Evolutionary conservation across 2,329 filamentous ascomycete species (phyloP).

Genomic region (Colletotrichum spaethianum): DNA sequence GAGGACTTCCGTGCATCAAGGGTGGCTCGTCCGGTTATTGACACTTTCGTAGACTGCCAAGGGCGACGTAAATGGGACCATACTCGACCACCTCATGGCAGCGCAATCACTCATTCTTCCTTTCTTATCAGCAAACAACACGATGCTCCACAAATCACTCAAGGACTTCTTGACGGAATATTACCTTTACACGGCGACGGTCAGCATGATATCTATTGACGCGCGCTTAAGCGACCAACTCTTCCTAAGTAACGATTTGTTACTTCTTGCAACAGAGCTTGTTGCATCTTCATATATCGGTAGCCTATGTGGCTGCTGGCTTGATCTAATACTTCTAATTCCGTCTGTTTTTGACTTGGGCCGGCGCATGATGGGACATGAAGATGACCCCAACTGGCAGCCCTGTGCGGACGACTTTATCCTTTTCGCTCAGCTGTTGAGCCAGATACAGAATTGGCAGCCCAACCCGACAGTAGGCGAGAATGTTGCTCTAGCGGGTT

Average conservation of each 20-base stretch:
- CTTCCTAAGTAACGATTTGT: slow-evolving; percentile 50
- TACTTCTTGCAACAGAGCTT: slow-evolving; percentile 48
- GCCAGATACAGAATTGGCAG: slow-evolving; percentile 57
- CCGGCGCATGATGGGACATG: slow-evolving; percentile 53
- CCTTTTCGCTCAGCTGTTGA: slow-evolving; percentile 59
- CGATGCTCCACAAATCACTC: slow-evolving; percentile 53
- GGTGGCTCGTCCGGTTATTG: not conserved
- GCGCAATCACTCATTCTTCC: slow-evolving; percentile 58
- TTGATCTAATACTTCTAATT: slow-evolving; percentile 54
- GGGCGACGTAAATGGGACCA: slow-evolving; percentile 60
- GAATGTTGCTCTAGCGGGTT: slow-evolving; percentile 56
- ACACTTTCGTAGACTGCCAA: slow-evolving; percentile 51
- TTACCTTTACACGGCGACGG: slow-evolving; percentile 61
- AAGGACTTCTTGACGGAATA: slow-evolving; percentile 64
- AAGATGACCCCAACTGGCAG: slow-evolving; percentile 39
- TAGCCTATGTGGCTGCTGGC: slow-evolving; percentile 57
- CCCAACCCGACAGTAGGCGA: slow-evolving; percentile 52
- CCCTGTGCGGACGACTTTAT: slow-evolving; percentile 58
- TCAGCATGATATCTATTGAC: slow-evolving; percentile 62
- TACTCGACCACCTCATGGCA: slow-evolving; percentile 61
- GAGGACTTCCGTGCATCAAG: not conserved
- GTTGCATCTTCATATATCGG: slow-evolving; percentile 52
- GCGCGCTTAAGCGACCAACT: slow-evolving; percentile 48
- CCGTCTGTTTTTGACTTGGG: slow-evolving; percentile 59
- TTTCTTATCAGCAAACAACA: slow-evolving; percentile 51